Percentiles rank a stretch among this genome's conserved stretches.
These are phyloP conservation scores for Penicillium sumatraense DNA, from an alignment of 2,329 filamentous ascomycete species.

Conservation along the genomic window DNA sequence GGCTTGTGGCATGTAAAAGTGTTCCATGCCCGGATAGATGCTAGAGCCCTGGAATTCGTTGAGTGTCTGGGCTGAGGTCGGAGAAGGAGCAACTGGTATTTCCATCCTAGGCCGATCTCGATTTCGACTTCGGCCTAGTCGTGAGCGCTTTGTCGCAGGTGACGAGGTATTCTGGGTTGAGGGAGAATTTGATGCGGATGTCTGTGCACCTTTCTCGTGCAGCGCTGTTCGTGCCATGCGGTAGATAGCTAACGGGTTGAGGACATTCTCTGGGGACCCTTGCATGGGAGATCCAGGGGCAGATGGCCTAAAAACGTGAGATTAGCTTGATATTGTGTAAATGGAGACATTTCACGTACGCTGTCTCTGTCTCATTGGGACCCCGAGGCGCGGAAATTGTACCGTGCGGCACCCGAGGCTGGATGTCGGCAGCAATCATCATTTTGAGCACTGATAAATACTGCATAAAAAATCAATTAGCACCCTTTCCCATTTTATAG, in stretches of 20 bases:
- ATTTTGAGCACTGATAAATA: constrained; percentile 19
- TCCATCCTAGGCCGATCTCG: not conserved
- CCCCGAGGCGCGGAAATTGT: not conserved
- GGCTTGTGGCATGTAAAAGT: not conserved
- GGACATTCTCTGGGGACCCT: constrained; percentile 24
- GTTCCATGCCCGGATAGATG: not conserved
- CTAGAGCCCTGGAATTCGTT: not conserved
- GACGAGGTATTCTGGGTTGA: constrained; percentile 7
- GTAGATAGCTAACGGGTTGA: constrained; percentile 29
- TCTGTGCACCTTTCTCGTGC: constrained; percentile 17
- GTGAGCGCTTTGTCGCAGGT: not conserved
- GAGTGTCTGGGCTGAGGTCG: not conserved
- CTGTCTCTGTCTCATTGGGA: not conserved
- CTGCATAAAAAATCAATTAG: not conserved
- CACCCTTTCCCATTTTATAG: not conserved
- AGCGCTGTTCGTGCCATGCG: constrained; percentile 25
- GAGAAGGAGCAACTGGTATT: not conserved
- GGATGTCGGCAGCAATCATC: constrained; percentile 17
- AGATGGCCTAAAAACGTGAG: constrained; percentile 5
- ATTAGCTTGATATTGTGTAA: not conserved
- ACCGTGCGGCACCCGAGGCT: constrained; percentile 3
- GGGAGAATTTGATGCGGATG: constrained; percentile 6
- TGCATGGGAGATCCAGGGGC: constrained; percentile 17
- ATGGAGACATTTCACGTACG: constrained; percentile 1
- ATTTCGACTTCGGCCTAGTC: not conserved